A percentile compares a stretch with the other conserved stretches of the same genome.
Evolutionary conservation across 345 rosid genomes (phyloP).

Genomic region (Melastoma malabathricum): DNA sequence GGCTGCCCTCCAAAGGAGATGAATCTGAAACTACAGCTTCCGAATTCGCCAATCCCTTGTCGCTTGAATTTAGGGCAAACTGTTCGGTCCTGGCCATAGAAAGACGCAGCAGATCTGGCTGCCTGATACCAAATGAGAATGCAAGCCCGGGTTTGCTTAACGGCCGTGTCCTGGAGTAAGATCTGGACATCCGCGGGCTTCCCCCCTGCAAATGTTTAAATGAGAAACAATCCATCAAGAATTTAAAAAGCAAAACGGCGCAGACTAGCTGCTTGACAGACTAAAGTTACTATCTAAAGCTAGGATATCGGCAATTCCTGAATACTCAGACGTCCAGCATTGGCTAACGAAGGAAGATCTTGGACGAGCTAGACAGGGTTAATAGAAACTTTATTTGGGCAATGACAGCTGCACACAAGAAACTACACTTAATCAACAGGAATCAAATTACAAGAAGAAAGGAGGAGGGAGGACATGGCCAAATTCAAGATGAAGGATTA

Average conservation of each 20-base stretch:
- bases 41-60: slow-evolving; percentile 13
- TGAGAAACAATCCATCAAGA: background rate
- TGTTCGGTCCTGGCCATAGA: slow-evolving; percentile 29
- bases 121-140: slow-evolving; percentile 10
- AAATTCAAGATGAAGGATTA: too few species aligned
- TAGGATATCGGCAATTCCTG: too few species aligned
- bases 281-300: too few species aligned
- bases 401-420: too few species aligned
- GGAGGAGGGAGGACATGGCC: too few species aligned
- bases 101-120: slow-evolving; percentile 15
- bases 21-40: slow-evolving; percentile 12
- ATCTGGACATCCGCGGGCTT: slow-evolving; percentile 14
- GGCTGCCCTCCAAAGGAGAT: slow-evolving; percentile 1
- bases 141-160: slow-evolving; percentile 9
- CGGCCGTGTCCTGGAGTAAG: slow-evolving; percentile 10
- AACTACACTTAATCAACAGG: too few species aligned
- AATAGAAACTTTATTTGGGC: too few species aligned
- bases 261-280: too few species aligned
- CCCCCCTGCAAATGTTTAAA: slow-evolving; percentile 19
- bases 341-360: too few species aligned
- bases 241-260: too few species aligned
- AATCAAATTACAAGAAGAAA: too few species aligned
- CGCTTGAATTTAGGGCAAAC: slow-evolving; percentile 14
- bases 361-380: too few species aligned
- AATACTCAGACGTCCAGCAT: background rate